Percentiles rank a stretch among this genome's conserved stretches.
phyloP scores from a whole-genome alignment of 345 rosid genomes.

The Ceriops tagal region DNA sequence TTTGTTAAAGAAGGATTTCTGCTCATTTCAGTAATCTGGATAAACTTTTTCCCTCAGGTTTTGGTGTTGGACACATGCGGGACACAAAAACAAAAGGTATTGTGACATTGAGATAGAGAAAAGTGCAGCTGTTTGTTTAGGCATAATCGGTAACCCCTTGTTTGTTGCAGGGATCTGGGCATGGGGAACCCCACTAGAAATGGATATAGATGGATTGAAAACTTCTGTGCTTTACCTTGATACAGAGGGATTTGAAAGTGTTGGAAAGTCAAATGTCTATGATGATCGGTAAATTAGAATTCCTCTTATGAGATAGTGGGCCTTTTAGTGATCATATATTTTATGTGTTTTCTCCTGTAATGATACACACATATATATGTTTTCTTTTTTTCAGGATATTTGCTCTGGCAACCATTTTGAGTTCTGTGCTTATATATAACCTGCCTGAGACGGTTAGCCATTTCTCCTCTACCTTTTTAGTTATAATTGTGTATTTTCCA shows the following conservation, averaged over 20 bases:
- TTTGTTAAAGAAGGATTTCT: neutral
- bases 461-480: slow-evolving; percentile 14
- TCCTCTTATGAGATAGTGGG: neutral
- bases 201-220: slow-evolving; percentile 71
- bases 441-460: slow-evolving; percentile 92
- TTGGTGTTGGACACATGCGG: slow-evolving; percentile 99
- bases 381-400: slow-evolving; percentile 62
- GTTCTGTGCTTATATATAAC: slow-evolving; percentile 94
- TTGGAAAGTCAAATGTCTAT: slow-evolving; percentile 97
- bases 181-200: slow-evolving; percentile 87
- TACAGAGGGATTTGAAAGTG: slow-evolving; percentile 97
- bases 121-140: slow-evolving; percentile 8
- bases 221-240: slow-evolving; percentile 93
- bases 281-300: slow-evolving; percentile 71
- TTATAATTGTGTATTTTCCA: neutral
- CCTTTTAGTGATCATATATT: neutral
- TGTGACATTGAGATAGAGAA: slow-evolving; percentile 7
- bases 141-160: slow-evolving; percentile 10
- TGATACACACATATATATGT: neutral
- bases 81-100: slow-evolving; percentile 98
- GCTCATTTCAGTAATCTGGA: slow-evolving; percentile 16
- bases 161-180: slow-evolving; percentile 82
- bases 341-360: slow-evolving; percentile 5
- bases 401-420: slow-evolving; percentile 95
- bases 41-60: slow-evolving; percentile 45